Base-by-base conservation (phyloP, 2,329 filamentous ascomycete species). In the Monosporascus cannonballus region DNA sequence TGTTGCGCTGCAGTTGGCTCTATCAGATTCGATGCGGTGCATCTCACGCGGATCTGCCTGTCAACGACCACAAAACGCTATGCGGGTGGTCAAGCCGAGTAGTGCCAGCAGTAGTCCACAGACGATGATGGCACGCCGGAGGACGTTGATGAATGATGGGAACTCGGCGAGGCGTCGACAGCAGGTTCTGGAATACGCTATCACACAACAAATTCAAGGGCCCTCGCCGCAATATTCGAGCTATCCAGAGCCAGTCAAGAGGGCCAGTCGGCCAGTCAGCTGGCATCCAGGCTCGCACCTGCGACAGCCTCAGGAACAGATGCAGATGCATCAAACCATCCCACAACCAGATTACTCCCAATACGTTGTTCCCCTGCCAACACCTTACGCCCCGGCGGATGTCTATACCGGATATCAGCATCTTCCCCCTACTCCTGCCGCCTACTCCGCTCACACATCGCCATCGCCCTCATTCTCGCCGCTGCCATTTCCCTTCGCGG, bases 31-130 rank as follows among this genome's bases (percentile, higher is more conserved):
- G 27, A 67, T 73, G 39, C 73, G 78, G 47, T 73, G 75, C 54
- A 69, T 73, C 56, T 80, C 80, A 22, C 73, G 76, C 56, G 69
- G 72, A 24, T 76, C 77, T 8, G 76, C 73, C 57, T 73, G 76
- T 58, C 77, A 77, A 66, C 77, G 74, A 62, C 70, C 67, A 48
- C 73, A 71, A 59, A 72, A 70, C 54, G 71, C 73, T 53, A 84
- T 81, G 79, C 77, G 85, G 55, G 74, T 89, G 39, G 71, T 71
- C 52, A 89, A 89, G 68, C 83, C 85, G 15, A 79, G 73, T 58
- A 88, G 85, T 68, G 79, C 84, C 58, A 87, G 76, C 73, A 88
- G 81, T 69, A 89, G 86, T 67, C 86, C 86, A 15, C 77, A 83
- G 60, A 74, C 76, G 18, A 67, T 73, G 58, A 70, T 76, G 59